Conservation (phyloP, 306 rosid genomes). For the Benincasa hispida region DNA sequence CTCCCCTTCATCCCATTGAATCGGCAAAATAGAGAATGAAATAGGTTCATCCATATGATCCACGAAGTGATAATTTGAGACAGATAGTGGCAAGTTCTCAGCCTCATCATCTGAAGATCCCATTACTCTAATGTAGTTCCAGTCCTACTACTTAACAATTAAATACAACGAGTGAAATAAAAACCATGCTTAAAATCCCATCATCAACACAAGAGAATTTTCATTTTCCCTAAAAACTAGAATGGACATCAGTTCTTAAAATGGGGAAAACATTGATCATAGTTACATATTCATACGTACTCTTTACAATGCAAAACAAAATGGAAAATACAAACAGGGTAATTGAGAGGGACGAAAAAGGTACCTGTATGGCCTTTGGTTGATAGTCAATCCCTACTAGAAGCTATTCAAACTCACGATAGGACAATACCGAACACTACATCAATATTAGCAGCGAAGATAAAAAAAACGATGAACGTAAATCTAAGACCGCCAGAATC, state of each 20-base stretch:
- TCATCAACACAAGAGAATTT: background rate
- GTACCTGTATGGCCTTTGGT: background rate
- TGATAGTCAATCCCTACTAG: background rate
- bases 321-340: background rate
- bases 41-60: conserved; percentile 39
- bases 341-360: background rate
- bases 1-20: conserved; percentile 48
- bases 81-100: conserved; percentile 27
- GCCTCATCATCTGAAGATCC: conserved; percentile 74
- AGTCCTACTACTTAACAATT: conserved; percentile 16
- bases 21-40: conserved; percentile 56
- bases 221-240: background rate
- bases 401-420: background rate
- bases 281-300: background rate
- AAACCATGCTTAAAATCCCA: background rate
- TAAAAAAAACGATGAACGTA: background rate
- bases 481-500: background rate
- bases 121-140: conserved; percentile 27
- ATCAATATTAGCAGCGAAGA: background rate
- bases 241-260: background rate
- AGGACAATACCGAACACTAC: background rate
- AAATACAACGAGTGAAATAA: background rate
- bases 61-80: conserved; percentile 52
- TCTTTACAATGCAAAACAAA: background rate
- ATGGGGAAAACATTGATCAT: background rate